Percentiles rank a stretch among this genome's conserved stretches.
These are phyloP conservation scores for Podospora didyma DNA, from an alignment of 495 filamentous ascomycete species.

Conservation along the genomic window DNA sequence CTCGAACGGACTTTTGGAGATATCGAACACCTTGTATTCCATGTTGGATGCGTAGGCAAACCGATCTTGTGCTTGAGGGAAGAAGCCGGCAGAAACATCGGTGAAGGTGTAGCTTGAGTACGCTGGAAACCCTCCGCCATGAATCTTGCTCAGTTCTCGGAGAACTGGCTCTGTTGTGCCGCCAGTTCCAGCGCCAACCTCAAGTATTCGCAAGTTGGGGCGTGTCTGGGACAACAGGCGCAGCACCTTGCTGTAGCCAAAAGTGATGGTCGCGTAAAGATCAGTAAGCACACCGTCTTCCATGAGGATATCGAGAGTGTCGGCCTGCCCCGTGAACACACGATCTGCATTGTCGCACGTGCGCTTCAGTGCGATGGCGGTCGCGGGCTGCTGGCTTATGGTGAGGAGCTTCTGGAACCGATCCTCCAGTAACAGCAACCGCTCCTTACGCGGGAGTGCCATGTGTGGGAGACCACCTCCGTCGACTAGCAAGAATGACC, in stretches of 20 bases:
- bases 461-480: constrained; percentile 3
- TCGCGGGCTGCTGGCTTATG: not conserved
- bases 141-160: constrained; percentile 26
- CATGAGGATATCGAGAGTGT: constrained; percentile 32
- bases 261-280: constrained; percentile 28
- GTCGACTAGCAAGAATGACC: constrained; percentile 19
- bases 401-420: constrained; percentile 15
- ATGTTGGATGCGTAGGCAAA: constrained; percentile 38
- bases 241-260: constrained; percentile 22
- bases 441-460: constrained; percentile 5
- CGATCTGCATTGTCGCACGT: constrained; percentile 22
- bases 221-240: constrained; percentile 21
- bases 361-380: constrained; percentile 22
- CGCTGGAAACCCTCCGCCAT: constrained; percentile 6
- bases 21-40: constrained; percentile 43
- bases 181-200: constrained; percentile 54
- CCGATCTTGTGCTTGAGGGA: constrained; percentile 42
- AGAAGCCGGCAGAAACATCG: constrained; percentile 51
- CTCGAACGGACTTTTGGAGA: constrained; percentile 39
- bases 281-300: constrained; percentile 25
- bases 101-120: constrained; percentile 47
- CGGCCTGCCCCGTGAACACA: constrained; percentile 25
- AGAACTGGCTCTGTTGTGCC: constrained; percentile 41
- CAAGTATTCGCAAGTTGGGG: constrained; percentile 37
- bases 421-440: constrained; percentile 11